Evolutionary conservation across 2,329 filamentous ascomycete genomes (phyloP), one percentile per base, ranked within the genome.

Genomic region (Geosmithia flava): DNA sequence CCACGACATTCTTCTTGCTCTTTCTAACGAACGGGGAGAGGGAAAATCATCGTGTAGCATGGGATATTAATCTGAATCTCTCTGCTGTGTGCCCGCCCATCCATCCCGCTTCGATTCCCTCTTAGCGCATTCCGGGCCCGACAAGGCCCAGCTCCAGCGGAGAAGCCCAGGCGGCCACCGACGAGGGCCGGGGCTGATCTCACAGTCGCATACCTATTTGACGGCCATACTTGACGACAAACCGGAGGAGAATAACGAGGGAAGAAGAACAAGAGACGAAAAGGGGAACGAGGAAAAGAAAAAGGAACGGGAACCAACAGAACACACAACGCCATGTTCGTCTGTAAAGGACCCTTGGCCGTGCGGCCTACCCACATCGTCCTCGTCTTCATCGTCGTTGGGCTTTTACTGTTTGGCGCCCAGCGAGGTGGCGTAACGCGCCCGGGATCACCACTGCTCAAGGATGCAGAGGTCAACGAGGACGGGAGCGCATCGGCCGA

Each of bases 401-500:
- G 33, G 20, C 27, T 54, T n/a, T 45, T 54, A 46, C 33, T 37
- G 5, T 37, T 37, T 13, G 33, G 33, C 33, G 33, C 33, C 10
- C 33, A 37, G 33, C 10, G 33, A 37, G 33, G 33, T 13, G 33
- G 3, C 33, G 33, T 37, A 5, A 37, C 33, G 11, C 33, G 6
- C 23, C 30, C 41, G 20, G 33, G 44, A 29, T 27, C 23, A 27
- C 42, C 45, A 29, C 30, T 49, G 33, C 43, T 47, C 7, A 20
- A 20, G 27, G 48, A 49, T 44, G 48, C 48, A 39, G 48, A 49
- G 30, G 16, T 47, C 16, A 50, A 51, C 20, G 48, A 48, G 46
- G 49, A 53, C 48, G 48, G 48, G 20, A 52, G 47, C 44, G 45
- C 54, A 3, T 52, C 57, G 7, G 54, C 59, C 13, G 61, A 66